Percentiles rank a stretch among this genome's conserved stretches.
Evolutionary conservation across 768 basidiomycete genomes (phyloP).

Genomic region (Hysterangium stoloniferum): DNA sequence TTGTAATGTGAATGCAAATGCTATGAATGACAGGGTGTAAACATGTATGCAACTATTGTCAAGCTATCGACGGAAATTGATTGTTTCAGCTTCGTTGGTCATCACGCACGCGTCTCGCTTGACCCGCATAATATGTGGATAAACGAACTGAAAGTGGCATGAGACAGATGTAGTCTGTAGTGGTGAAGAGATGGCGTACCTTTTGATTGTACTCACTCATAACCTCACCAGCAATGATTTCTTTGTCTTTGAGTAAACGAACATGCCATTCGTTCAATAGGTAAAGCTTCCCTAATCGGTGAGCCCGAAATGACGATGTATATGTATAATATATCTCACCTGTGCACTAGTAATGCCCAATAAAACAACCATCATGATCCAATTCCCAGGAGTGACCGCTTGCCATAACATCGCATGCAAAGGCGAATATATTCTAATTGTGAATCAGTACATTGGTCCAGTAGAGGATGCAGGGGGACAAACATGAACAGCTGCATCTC

Average conservation of each 20-base stretch:
- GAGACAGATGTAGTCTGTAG: too few relatives aligned
- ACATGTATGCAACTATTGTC: background rate
- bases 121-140: conserved; percentile 71
- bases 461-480: background rate
- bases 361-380: conserved; percentile 61
- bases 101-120: conserved; percentile 74
- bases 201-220: conserved; percentile 78
- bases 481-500: conserved; percentile 56
- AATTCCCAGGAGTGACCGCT: conserved; percentile 61
- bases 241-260: conserved; percentile 63
- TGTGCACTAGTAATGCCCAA: conserved; percentile 63
- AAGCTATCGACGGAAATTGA: conserved; percentile 20
- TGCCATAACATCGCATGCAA: conserved; percentile 70
- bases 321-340: conserved; percentile 28
- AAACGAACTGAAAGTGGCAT: conserved; percentile 55
- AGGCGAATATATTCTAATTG: conserved; percentile 61
- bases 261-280: conserved; percentile 49
- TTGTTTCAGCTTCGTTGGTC: conserved; percentile 79
- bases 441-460: background rate
- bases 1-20: background rate
- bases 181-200: conserved; percentile 33
- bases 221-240: conserved; percentile 69
- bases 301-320: background rate
- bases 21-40: background rate
- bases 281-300: conserved; percentile 40